A percentile compares a stretch with the other conserved stretches of the same genome.
Evolutionary conservation across 2,329 filamentous ascomycete genomes (phyloP).

Genomic region (Ilyonectria sp.): DNA sequence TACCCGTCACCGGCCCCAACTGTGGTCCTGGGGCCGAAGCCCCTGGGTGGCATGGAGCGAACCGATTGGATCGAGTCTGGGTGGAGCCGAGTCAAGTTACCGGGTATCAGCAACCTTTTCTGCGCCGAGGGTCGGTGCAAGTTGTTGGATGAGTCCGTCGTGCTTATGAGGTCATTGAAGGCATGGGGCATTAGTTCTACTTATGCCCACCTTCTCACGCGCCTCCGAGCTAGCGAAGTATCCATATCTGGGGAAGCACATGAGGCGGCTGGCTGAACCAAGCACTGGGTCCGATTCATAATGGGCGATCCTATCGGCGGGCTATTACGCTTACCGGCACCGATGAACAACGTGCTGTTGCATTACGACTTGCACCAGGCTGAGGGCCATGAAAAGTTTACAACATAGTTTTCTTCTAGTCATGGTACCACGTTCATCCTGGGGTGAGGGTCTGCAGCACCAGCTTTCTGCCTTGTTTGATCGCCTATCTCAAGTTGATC

Average conservation of each 20-base stretch:
- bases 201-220: slow-evolving; percentile 6
- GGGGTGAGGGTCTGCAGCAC: background rate
- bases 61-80: slow-evolving; percentile 9
- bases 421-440: background rate
- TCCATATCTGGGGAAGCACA: background rate
- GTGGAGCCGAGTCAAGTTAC: slow-evolving; percentile 5
- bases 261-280: background rate
- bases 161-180: slow-evolving; percentile 13
- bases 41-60: slow-evolving; percentile 1
- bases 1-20: background rate
- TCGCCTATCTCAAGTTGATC: background rate
- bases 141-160: slow-evolving; percentile 1
- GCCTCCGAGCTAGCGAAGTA: slow-evolving; percentile 5
- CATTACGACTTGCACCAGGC: background rate
- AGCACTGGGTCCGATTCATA: background rate
- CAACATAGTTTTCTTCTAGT: background rate
- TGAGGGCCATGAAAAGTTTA: background rate
- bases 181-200: slow-evolving; percentile 13
- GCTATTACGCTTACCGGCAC: background rate
- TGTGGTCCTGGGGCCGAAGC: slow-evolving; percentile 12
- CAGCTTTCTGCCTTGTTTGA: background rate
- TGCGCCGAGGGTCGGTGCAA: slow-evolving; percentile 11
- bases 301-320: background rate
- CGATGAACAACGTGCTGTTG: background rate
- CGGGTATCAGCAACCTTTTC: slow-evolving; percentile 2